phyloP scores from a whole-genome alignment of 2,329 filamentous ascomycete genomes.

The Gnomoniopsis smithogilvyi region DNA sequence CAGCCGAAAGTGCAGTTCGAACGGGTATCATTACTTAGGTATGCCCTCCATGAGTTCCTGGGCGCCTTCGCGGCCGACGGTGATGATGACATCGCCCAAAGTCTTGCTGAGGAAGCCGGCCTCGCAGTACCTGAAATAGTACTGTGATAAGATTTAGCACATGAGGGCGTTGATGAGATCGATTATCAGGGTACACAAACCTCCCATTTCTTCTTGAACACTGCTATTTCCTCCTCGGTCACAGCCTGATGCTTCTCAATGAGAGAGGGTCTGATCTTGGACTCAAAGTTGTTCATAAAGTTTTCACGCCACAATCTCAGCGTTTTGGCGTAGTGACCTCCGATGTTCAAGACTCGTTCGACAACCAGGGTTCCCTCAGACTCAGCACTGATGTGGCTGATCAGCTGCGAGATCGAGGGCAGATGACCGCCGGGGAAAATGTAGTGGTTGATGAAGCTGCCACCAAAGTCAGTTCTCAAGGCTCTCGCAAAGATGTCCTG shows the following conservation, averaged over 20 bases:
- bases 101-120: conserved; percentile 71
- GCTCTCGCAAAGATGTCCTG: not conserved
- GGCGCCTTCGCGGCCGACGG: conserved; percentile 62
- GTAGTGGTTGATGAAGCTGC: conserved; percentile 68
- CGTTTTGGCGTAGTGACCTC: conserved; percentile 69
- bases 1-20: not conserved
- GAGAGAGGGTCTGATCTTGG: conserved; percentile 57
- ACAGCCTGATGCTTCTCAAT: conserved; percentile 55
- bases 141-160: conserved; percentile 36
- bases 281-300: conserved; percentile 62
- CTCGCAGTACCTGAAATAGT: conserved; percentile 75
- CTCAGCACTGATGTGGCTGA: conserved; percentile 57
- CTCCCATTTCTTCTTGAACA: conserved; percentile 72
- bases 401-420: conserved; percentile 53
- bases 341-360: conserved; percentile 68
- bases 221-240: conserved; percentile 59
- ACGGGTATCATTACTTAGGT: conserved; percentile 44
- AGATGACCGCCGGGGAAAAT: conserved; percentile 78
- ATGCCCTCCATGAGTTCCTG: conserved; percentile 69
- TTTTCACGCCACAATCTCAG: conserved; percentile 65
- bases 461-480: not conserved
- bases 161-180: not conserved
- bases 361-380: conserved; percentile 62
- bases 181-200: conserved; percentile 32
- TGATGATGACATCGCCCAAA: conserved; percentile 70